Base-by-base conservation (phyloP, 208 protist species). In the Acanthamoeba quina region DNA sequence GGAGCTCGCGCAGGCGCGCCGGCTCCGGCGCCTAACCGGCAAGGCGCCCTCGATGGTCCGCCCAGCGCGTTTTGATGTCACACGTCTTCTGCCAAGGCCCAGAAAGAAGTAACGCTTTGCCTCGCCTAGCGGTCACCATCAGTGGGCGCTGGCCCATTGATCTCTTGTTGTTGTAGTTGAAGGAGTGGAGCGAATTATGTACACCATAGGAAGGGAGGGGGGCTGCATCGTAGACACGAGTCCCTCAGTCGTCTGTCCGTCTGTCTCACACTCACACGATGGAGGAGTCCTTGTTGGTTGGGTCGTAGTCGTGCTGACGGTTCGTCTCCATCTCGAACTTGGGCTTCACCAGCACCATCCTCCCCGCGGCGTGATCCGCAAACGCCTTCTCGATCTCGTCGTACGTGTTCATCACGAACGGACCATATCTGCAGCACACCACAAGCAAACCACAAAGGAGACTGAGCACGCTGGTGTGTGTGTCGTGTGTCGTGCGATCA, bases 351-450 rank as follows among this genome's bases (percentile, higher is more conserved):
- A 86, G 49, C 13, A 86, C 78, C 17, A 86, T 47, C 78, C 44
- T 95, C 41, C 97, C 97, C 3, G 6, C 74, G 21, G 95, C 78
- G 85, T 97, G 99, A 95, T 99, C 98, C 5, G 49, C 66, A 66
- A 98, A 98, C 47, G 98, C 98, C 94, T 99, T 95, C 83, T 94
- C 5, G 94, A 99, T 98, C 95, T 99, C 98, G 64, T 98, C 96
- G 49, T 96, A 74, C 29, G 98, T 99, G 96, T 98, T 98, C 97
- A 98, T 98, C 72, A 99, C 98, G 92, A 99, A 99, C 21, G 98
- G 98, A 21, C 98, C 98, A 86, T 98, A 96, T 95, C 85, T 91
- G n/a, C n/a, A n/a, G 64, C 34, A 29, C 58, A n/a, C 24, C 58
- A 29, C 21, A 2, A 64, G 21, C 21, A 64, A 19, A 5, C 26